Base-by-base conservation (phyloP, 2,329 filamentous ascomycete genomes). In the Sporothrix globosa region DNA sequence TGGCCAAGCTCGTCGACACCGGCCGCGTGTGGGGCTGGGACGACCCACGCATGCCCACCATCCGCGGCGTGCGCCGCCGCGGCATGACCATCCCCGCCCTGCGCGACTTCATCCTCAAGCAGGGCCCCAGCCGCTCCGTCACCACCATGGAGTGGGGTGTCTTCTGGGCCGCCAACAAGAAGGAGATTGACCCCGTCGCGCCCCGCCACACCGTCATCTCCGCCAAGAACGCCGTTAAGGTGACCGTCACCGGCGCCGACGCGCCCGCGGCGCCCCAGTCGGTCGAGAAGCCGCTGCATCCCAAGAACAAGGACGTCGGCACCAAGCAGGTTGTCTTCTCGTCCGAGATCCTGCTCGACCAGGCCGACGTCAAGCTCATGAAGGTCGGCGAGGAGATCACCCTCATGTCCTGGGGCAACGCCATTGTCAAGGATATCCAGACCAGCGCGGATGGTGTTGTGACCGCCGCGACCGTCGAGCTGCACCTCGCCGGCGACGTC, bases 381-480 rank as follows among this genome's bases (percentile, higher is more conserved):
- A 91, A 88, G 76, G 85, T 91, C 72, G 90, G 91, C 77, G 95
- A 98, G 83, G 94, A 97, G 80, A 92, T 98, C 76, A 97, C 95
- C 0, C 85, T 97, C 54, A 97, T 97, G 95, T 91, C 91, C 79
- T 98, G 95, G 95, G 96, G 95, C 75, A 96, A 97, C 77, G 92
- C 91, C 14, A 87, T 93, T 74, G 91, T 96, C 30, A 87, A 89
- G 69, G 88, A 89, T 72, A 88, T 92, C 73, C 83, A 87, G 63
- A 79, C 82, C 21, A 79, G 80, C 34, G 79, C 82, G 34, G 79
- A 80, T 27, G 80, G 82, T 41, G 80, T 84, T 63, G 89, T 97
- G 76, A 90, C 89, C 14, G 83, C 82, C 48, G 85, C 97, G 52
- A 91, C 91, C 71, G 84, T 96, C 69, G 92, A 97, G 81, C 88